phyloP scores from a whole-genome alignment of 2,329 filamentous ascomycete species.

The Aaosphaeria arxii region DNA sequence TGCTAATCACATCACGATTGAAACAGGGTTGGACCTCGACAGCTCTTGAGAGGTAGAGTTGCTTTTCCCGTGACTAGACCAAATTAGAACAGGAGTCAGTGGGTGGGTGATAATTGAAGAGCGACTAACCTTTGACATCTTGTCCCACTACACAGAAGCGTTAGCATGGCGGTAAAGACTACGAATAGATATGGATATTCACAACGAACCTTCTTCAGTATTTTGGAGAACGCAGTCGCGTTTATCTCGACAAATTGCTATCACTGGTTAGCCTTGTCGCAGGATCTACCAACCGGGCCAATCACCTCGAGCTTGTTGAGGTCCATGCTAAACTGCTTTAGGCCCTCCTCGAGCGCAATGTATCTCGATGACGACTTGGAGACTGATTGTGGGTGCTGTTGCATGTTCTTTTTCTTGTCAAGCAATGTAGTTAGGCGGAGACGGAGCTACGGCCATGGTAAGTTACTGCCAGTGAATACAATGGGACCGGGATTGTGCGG shows the following conservation, averaged over 20 bases:
- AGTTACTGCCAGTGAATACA: constrained; percentile 8
- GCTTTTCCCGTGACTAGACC: constrained; percentile 82
- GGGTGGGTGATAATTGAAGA: constrained; percentile 12
- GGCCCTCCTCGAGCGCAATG: constrained; percentile 91
- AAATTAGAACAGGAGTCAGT: constrained; percentile 55
- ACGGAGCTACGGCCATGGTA: constrained; percentile 67
- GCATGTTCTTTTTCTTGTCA: constrained; percentile 91
- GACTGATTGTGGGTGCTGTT: constrained; percentile 71
- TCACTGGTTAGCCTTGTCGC: constrained; percentile 21
- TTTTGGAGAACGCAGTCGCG: constrained; percentile 96
- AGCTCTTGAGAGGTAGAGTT: constrained; percentile 90
- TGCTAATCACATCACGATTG: constrained; percentile 94
- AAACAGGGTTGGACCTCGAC: constrained; percentile 98
- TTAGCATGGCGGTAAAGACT: constrained; percentile 27
- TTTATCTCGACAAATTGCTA: constrained; percentile 98
- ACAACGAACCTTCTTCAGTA: constrained; percentile 78
- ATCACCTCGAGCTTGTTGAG: constrained; percentile 82
- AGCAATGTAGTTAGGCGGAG: constrained; percentile 86
- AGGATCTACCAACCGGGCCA: constrained; percentile 10
- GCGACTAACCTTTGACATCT: constrained; percentile 78
- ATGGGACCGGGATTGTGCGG: not conserved
- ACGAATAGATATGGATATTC: not conserved
- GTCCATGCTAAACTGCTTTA: constrained; percentile 95
- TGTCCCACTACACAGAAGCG: constrained; percentile 71
- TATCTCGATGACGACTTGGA: constrained; percentile 91